Percentiles rank a stretch among this genome's conserved stretches.
phyloP scores from a whole-genome alignment of 116 monocot genomes.

The Zostera marina region DNA sequence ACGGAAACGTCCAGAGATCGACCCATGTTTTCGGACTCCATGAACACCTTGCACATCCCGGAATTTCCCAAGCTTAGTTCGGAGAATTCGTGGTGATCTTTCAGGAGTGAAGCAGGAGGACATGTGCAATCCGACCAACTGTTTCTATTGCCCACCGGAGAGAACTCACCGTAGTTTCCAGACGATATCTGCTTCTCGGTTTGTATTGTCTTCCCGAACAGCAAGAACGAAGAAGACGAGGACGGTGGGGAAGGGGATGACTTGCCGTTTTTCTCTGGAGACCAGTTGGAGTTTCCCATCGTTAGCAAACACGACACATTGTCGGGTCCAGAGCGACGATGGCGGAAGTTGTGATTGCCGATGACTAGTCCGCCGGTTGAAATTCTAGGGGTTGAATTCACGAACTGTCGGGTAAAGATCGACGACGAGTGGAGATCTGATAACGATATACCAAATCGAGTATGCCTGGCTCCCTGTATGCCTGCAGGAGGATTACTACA shows the following conservation, averaged over 20 bases:
- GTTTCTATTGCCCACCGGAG: constrained; percentile 14
- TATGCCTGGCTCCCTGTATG: constrained; percentile 99
- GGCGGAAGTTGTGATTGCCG: constrained; percentile 7
- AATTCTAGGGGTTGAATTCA: constrained; percentile 18
- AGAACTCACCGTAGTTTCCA: constrained; percentile 4
- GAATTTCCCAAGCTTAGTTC: constrained; percentile 31
- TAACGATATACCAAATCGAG: constrained; percentile 44
- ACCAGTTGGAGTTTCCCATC: constrained; percentile 28
- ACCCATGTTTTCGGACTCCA: constrained; percentile 74
- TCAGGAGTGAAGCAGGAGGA: constrained; percentile 7
- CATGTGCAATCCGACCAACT: constrained; percentile 16
- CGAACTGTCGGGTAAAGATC: constrained; percentile 12
- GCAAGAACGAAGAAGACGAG: constrained; percentile 26
- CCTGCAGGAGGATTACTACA: constrained; percentile 44
- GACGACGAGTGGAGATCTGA: constrained; percentile 40
- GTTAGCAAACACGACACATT: constrained; percentile 47
- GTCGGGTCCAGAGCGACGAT: constrained; percentile 5
- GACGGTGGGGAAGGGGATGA: constrained; percentile 10
- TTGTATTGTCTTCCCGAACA: constrained; percentile 68
- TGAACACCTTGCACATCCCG: constrained; percentile 81
- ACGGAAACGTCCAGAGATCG: constrained; percentile 65
- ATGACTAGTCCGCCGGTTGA: constrained; percentile 17
- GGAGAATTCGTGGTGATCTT: constrained; percentile 8
- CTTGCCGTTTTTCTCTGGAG: constrained; percentile 13
- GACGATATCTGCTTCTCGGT: constrained; percentile 43